Base-by-base conservation (phyloP, 805 yeast species). In the Zygosaccharomyces bisporus region DNA sequence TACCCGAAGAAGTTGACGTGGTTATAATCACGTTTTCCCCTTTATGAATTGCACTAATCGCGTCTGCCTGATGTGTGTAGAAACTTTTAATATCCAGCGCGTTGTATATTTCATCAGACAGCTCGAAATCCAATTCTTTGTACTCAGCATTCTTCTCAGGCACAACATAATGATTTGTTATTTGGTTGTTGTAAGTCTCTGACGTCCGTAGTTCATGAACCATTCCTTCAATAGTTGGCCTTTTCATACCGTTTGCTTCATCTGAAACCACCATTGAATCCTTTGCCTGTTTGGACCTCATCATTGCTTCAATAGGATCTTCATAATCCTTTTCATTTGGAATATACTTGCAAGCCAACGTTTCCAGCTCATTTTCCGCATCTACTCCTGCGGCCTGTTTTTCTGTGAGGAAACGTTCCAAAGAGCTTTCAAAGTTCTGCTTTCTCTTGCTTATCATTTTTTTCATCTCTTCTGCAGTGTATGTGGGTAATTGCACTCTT, bases 1-100 rank as follows among this genome's bases (percentile, higher is more conserved):
- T 93, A 38, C 99, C 99, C 0, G 97, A 89, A 0, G 97, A 88
- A 0, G 99, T 93, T 0, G 97, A 80, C 0, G 99, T 93, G n/a
- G 95, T 82, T 2, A 90, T 81, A 34, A 93, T 86, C 4, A 89
- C 88, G 63, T 90, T 81, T 38, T 76, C 70, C 0, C 80, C 79
- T 0, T 66, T 54, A 38, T 77, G 63, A 17, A 85, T 64, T 0
- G 81, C 74, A 43, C 81, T 74, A 2, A 90, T 61, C 0, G 96
- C 97, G 40, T 77, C 75, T 1, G 85, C 79, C 61, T 93, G 99
- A 66, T 93, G 99, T 0, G 78, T 61, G 61, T 88, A 93, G 27
- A 91, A 74, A 4, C 68, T 59, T 0, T 73, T 70, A 7, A 70
- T 67, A 34, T 69, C 65, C 10, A 88, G 63, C 0, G 86, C 84